phyloP scores from a whole-genome alignment of 2,329 filamentous ascomycete genomes.

The Pezicula radicicola region DNA sequence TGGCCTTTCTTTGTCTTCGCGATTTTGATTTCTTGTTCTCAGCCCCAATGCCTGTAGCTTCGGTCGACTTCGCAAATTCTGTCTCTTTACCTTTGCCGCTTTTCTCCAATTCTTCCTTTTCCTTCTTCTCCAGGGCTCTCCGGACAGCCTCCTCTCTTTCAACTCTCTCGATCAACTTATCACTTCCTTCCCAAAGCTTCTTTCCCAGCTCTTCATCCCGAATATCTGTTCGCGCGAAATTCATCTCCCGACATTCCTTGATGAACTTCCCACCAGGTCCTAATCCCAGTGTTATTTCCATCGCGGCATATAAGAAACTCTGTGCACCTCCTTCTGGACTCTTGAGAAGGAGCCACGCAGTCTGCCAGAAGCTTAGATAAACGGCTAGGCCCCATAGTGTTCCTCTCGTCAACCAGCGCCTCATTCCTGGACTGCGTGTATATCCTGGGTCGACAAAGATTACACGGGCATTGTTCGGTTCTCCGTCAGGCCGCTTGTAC shows the following conservation, averaged over 20 bases:
- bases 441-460: constrained; percentile 85
- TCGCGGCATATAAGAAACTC: constrained; percentile 78
- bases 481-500: constrained; percentile 79
- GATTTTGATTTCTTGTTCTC: constrained; percentile 24
- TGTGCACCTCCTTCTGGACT: constrained; percentile 81
- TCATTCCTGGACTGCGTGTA: constrained; percentile 80
- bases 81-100: constrained; percentile 15
- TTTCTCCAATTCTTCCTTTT: constrained; percentile 30
- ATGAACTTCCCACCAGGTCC: constrained; percentile 68
- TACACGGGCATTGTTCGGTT: constrained; percentile 79
- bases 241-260: constrained; percentile 83
- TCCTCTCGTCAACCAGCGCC: constrained; percentile 82
- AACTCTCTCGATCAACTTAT: constrained; percentile 74
- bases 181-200: constrained; percentile 85
- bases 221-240: constrained; percentile 70
- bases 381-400: constrained; percentile 74
- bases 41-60: constrained; percentile 28
- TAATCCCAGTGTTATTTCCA: constrained; percentile 71
- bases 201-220: constrained; percentile 77
- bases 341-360: constrained; percentile 89
- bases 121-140: constrained; percentile 32
- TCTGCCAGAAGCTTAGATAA: constrained; percentile 74
- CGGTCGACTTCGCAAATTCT: constrained; percentile 31
- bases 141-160: constrained; percentile 76
- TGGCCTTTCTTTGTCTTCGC: constrained; percentile 22